A percentile compares a stretch with the other conserved stretches of the same genome.
Conservation (phyloP, 202 grass and related monocot genomes). For the Bolboschoenoplectus hybrid region DNA sequence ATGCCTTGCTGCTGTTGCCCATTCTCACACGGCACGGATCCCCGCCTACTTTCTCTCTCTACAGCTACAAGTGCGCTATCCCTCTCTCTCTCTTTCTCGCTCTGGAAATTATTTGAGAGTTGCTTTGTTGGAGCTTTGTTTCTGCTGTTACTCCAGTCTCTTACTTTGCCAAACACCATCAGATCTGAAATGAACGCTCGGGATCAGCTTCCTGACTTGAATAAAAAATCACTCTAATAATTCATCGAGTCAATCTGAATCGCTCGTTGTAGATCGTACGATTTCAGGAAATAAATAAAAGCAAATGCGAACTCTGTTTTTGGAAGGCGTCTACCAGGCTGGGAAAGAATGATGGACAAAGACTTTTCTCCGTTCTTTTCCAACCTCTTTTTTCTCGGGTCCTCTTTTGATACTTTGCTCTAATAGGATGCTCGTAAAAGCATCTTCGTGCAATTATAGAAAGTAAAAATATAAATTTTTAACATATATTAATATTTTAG, state of each 20-base stretch:
- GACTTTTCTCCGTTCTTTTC: not conserved
- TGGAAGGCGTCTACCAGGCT: not conserved
- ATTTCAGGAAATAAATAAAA: not conserved
- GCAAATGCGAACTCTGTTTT: not conserved
- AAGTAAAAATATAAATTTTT: too few relatives aligned
- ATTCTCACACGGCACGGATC: conserved; percentile 22
- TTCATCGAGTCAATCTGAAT: not conserved
- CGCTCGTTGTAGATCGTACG: not conserved
- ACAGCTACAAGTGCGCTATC: not conserved
- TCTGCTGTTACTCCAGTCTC: conserved; percentile 2
- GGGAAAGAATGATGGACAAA: not conserved
- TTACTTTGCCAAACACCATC: not conserved
- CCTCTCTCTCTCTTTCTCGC: not conserved
- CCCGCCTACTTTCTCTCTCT: conserved; percentile 18
- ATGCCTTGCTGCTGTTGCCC: conserved; percentile 43
- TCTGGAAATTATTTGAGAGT: conserved; percentile 27
- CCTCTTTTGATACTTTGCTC: not conserved
- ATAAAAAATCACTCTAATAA: not conserved
- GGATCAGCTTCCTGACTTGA: not conserved
- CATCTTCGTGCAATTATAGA: too few relatives aligned
- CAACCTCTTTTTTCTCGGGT: not conserved
- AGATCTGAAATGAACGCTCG: not conserved
- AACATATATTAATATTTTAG: too few relatives aligned
- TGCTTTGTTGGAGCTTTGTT: conserved; percentile 10
- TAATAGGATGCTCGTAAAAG: not conserved